These are phyloP conservation scores for Salix viminalis DNA, from an alignment of 345 rosid species.

Conservation along the genomic window DNA sequence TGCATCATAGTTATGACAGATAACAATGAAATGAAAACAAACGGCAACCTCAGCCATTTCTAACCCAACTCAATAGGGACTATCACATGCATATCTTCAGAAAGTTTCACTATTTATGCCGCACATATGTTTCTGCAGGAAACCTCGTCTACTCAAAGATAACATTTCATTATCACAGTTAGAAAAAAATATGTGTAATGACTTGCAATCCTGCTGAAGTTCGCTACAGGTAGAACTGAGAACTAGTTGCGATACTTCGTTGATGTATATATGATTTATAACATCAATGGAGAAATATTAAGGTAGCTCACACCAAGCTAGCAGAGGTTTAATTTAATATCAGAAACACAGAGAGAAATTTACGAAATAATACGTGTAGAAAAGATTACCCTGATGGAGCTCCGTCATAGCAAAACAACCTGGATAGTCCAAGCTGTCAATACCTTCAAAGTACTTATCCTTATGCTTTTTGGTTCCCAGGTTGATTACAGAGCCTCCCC, in stretches of 20 bases:
- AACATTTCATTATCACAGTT: background rate
- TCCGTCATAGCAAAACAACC: constrained; percentile 99
- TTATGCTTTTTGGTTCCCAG: constrained; percentile 93
- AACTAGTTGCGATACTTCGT: background rate
- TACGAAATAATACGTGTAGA: background rate
- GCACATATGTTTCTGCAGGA: background rate
- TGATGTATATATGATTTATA: background rate
- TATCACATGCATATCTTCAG: background rate
- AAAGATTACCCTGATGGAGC: constrained; percentile 80
- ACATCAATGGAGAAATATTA: background rate
- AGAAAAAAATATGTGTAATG: background rate
- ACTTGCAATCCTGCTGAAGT: background rate
- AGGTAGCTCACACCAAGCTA: background rate
- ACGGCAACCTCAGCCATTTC: background rate
- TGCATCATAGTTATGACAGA: background rate
- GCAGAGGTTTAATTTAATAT: background rate
- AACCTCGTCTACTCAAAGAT: background rate
- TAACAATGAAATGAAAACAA: background rate
- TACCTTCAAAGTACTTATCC: constrained; percentile 81
- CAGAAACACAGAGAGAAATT: background rate
- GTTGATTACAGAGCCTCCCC: constrained; percentile 97
- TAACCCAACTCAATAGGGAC: background rate
- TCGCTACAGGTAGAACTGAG: background rate
- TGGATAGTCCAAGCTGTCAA: constrained; percentile 75
- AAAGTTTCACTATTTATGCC: background rate